These are phyloP conservation scores for Spirogloea muscicola DNA, from an alignment of 139 green algal species.

Conservation along the genomic window DNA sequence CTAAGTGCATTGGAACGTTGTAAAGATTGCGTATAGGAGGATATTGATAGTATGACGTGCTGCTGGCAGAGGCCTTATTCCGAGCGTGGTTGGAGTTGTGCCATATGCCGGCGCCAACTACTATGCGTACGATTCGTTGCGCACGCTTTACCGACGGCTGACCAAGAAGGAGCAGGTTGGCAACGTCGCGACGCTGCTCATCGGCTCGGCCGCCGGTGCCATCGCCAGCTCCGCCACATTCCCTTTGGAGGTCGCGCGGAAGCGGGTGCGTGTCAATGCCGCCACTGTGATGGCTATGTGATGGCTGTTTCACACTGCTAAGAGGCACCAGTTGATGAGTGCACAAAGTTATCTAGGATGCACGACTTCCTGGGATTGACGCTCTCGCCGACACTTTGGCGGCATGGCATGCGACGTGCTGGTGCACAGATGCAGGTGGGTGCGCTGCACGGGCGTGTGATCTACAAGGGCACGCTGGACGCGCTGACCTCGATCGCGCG, in stretches of 20 bases:
- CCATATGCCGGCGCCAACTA: constrained; percentile 41
- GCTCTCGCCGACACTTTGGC: background rate
- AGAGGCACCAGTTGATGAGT: background rate
- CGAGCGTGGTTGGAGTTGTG: constrained; percentile 39
- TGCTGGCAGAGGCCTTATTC: constrained; percentile 18
- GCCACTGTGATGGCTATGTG: background rate
- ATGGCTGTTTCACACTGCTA: background rate
- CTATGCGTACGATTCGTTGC: constrained; percentile 41
- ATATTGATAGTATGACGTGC: no score
- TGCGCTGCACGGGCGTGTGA: constrained; percentile 10
- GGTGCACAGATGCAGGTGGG: constrained; percentile 38
- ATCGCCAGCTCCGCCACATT: constrained; percentile 39
- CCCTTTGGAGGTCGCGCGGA: constrained; percentile 34
- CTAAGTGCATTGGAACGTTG: no score
- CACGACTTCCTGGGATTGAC: background rate
- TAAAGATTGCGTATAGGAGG: no score
- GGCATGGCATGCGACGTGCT: no score
- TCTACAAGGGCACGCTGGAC: constrained; percentile 37
- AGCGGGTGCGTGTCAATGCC: constrained; percentile 8
- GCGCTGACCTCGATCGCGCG: constrained; percentile 16
- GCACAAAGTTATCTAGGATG: background rate
- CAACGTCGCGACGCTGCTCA: constrained; percentile 36
- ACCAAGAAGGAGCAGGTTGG: constrained; percentile 39
- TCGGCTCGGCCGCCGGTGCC: constrained; percentile 28
- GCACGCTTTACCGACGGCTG: constrained; percentile 20